Evolutionary conservation across 768 basidiomycete genomes (phyloP).

Genomic region (Aureoboletus auriporus): DNA sequence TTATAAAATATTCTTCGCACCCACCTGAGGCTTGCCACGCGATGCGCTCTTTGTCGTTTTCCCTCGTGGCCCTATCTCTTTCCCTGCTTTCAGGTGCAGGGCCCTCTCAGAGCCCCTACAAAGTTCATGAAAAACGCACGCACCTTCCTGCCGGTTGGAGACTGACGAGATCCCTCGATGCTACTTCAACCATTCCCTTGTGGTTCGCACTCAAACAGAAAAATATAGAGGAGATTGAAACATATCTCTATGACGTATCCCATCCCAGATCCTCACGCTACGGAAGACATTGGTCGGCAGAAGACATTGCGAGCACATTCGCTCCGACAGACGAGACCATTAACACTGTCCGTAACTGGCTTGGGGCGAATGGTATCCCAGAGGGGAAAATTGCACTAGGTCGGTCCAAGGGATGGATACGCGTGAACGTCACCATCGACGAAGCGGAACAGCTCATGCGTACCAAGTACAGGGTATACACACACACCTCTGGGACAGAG

Average conservation of each 20-base stretch:
- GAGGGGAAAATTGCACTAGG: slow-evolving; percentile 13
- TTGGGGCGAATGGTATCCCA: slow-evolving; percentile 20
- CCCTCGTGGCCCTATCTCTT: slow-evolving; percentile 6
- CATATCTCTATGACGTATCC: slow-evolving; percentile 20
- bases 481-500: slow-evolving; percentile 19
- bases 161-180: slow-evolving; percentile 31
- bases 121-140: slow-evolving; percentile 40
- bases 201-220: slow-evolving; percentile 29
- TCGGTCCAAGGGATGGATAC: slow-evolving; percentile 22
- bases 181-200: slow-evolving; percentile 26
- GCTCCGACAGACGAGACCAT: slow-evolving; percentile 22
- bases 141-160: slow-evolving; percentile 35
- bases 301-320: slow-evolving; percentile 22
- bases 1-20: too few relatives aligned
- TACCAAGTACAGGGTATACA: slow-evolving; percentile 30
- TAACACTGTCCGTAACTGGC: slow-evolving; percentile 23
- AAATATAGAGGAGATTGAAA: slow-evolving; percentile 24
- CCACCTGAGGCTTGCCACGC: too few relatives aligned
- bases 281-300: slow-evolving; percentile 28
- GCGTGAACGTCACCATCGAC: slow-evolving; percentile 21
- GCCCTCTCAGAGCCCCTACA: slow-evolving; percentile 16
- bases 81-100: slow-evolving; percentile 14
- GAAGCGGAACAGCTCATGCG: too few relatives aligned
- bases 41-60: slow-evolving; percentile 8
- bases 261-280: slow-evolving; percentile 26